Evolutionary conservation across 1,284 basidiomycete genomes (phyloP).

Genomic region (Cryptococcus sp.): DNA sequence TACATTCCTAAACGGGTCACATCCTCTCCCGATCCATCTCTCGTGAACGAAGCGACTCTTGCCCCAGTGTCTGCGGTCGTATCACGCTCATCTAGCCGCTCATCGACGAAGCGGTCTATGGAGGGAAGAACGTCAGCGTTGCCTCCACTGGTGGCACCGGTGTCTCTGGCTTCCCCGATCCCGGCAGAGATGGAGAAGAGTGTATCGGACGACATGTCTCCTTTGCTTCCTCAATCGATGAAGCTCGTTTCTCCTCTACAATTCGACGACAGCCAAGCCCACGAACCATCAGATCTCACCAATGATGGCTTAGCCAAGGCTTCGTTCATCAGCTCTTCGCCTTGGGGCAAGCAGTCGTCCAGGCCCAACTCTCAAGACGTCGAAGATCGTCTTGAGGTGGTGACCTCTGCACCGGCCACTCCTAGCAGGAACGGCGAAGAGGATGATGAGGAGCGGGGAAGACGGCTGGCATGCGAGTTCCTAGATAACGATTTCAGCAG

Average conservation of each 20-base stretch:
- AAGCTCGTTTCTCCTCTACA: conserved; percentile 14
- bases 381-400: conserved; percentile 18
- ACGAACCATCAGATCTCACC: background rate
- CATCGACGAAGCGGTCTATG: conserved; percentile 4
- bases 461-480: conserved; percentile 73
- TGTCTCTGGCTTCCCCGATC: background rate
- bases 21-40: conserved; percentile 9
- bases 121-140: background rate
- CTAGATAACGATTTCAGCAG: conserved; percentile 87
- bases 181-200: conserved; percentile 7
- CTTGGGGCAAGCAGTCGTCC: conserved; percentile 18
- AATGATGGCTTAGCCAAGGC: conserved; percentile 1
- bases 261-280: conserved; percentile 1
- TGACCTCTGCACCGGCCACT: conserved; percentile 14
- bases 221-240: conserved; percentile 17
- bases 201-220: conserved; percentile 5
- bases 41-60: conserved; percentile 4
- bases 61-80: background rate
- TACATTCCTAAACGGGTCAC: conserved; percentile 5
- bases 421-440: conserved; percentile 6
- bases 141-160: background rate
- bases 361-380: conserved; percentile 3
- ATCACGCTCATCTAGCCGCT: conserved; percentile 10
- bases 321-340: conserved; percentile 9
- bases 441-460: conserved; percentile 63